A percentile compares a stretch with the other conserved stretches of the same genome.
These are phyloP conservation scores for Alternaria angustiovoidea DNA, from an alignment of 2,329 filamentous ascomycete genomes.

Conservation along the genomic window DNA sequence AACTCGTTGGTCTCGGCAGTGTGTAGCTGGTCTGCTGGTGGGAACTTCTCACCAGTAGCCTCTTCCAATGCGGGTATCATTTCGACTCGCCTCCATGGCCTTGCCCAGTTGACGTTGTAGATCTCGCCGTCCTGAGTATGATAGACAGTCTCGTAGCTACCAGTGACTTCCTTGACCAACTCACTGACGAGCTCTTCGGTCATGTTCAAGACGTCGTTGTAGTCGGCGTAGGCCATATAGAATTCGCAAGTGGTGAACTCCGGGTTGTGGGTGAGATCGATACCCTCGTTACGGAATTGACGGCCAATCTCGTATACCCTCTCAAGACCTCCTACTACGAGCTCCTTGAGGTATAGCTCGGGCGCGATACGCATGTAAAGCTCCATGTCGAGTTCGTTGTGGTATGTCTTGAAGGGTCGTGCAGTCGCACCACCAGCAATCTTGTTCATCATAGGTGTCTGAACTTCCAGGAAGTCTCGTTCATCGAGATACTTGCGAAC, in stretches of 20 bases:
- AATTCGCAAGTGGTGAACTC: slow-evolving; percentile 99
- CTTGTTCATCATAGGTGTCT: slow-evolving; percentile 95
- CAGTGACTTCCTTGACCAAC: slow-evolving; percentile 87
- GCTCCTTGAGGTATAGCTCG: slow-evolving; percentile 96
- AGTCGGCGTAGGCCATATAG: slow-evolving; percentile 74
- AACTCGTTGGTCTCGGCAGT: slow-evolving; percentile 89
- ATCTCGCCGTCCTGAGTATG: slow-evolving; percentile 85
- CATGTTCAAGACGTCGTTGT: slow-evolving; percentile 88
- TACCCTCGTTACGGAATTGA: slow-evolving; percentile 93
- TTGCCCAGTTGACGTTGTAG: slow-evolving; percentile 94
- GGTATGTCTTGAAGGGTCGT: slow-evolving; percentile 92
- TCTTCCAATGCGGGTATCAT: slow-evolving; percentile 96
- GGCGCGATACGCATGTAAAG: slow-evolving; percentile 95
- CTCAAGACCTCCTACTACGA: slow-evolving; percentile 91
- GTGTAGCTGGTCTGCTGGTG: slow-evolving; percentile 86
- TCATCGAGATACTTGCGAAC: slow-evolving; percentile 89
- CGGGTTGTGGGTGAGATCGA: slow-evolving; percentile 94
- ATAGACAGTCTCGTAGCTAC: slow-evolving; percentile 84
- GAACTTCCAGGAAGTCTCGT: slow-evolving; percentile 89
- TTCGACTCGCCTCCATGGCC: slow-evolving; percentile 89
- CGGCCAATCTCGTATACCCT: slow-evolving; percentile 95
- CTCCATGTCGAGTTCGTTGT: slow-evolving; percentile 95
- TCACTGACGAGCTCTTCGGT: slow-evolving; percentile 93
- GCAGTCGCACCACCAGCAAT: slow-evolving; percentile 96
- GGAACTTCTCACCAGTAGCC: slow-evolving; percentile 91